Conservation (phyloP, 2,329 filamentous ascomycete species). For the Neopestalotiopsis rosae region DNA sequence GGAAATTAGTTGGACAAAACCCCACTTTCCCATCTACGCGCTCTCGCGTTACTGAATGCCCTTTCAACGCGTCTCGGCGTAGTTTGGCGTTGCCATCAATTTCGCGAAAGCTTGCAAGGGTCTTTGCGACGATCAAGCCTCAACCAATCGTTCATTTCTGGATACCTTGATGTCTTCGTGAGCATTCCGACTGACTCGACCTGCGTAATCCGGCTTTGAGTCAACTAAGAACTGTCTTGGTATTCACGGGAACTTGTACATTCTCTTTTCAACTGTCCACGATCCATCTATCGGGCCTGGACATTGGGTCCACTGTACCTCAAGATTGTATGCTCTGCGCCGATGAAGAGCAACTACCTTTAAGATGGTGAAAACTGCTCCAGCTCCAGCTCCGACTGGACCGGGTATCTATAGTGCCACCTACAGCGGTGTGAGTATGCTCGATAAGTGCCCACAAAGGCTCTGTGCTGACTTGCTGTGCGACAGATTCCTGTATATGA, state of each 20-base stretch:
- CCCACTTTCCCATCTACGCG: constrained; percentile 3
- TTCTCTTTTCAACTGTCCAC: not conserved
- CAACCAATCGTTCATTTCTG: not conserved
- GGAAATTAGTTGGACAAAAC: not conserved
- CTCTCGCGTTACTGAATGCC: not conserved
- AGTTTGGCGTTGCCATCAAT: not conserved
- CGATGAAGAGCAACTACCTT: not conserved
- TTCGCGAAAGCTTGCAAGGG: constrained; percentile 10
- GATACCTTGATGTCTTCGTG: not conserved
- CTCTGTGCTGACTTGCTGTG: constrained; percentile 17
- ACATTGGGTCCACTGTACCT: constrained; percentile 17
- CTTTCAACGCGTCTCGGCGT: constrained; percentile 1
- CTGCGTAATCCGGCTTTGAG: not conserved
- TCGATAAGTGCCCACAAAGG: not conserved
- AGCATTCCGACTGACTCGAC: not conserved
- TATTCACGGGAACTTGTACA: not conserved
- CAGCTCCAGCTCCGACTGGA: constrained; percentile 30
- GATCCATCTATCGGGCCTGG: constrained; percentile 1
- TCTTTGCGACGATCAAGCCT: not conserved
- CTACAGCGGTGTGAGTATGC: constrained; percentile 67
- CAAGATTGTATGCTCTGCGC: not conserved
- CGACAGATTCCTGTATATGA: constrained; percentile 91
- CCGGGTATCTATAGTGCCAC: constrained; percentile 70
- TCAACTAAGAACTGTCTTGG: not conserved
- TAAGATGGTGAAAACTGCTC: constrained; percentile 53